Evolutionary conservation across 495 filamentous ascomycete genomes (phyloP).

Genomic region (Podospora comata): DNA sequence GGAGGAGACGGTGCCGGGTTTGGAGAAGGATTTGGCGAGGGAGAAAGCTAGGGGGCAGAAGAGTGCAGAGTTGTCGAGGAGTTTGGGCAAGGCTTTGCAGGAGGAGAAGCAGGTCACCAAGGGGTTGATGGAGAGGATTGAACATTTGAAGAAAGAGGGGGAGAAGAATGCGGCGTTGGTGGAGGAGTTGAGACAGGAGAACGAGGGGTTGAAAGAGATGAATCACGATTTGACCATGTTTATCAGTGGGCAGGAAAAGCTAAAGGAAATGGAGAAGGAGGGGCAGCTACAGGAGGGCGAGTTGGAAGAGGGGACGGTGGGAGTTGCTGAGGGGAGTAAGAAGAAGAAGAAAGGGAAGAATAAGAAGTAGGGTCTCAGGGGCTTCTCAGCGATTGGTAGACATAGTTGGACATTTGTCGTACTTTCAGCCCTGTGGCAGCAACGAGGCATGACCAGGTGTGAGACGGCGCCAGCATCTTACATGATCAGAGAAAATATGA

Average conservation of each 20-base stretch:
- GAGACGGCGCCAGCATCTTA: neutral
- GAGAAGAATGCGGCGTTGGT: conserved; percentile 53
- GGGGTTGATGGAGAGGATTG: conserved; percentile 72
- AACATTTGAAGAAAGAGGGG: conserved; percentile 59
- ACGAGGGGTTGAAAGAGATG: conserved; percentile 68
- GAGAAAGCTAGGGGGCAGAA: conserved; percentile 65
- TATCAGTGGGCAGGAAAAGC: conserved; percentile 76
- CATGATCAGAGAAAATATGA: neutral
- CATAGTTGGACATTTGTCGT: neutral
- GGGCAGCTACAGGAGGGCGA: conserved; percentile 59
- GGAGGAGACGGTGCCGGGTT: conserved; percentile 55
- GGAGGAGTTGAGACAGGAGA: conserved; percentile 53
- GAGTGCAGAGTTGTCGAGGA: conserved; percentile 70
- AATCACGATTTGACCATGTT: conserved; percentile 91
- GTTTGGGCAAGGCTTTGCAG: conserved; percentile 69
- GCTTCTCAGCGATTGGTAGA: neutral
- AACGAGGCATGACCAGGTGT: neutral
- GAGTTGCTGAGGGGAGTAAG: conserved; percentile 33
- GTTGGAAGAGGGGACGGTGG: conserved; percentile 48
- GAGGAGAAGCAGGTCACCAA: conserved; percentile 86
- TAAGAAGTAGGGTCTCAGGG: conserved; percentile 12
- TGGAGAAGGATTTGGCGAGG: conserved; percentile 70
- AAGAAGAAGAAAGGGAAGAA: conserved; percentile 54
- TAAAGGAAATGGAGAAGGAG: conserved; percentile 63
- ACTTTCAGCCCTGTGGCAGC: neutral